Base-by-base conservation (phyloP, 176 grass and related monocot genomes). In the Dendrocalamus sinicus region DNA sequence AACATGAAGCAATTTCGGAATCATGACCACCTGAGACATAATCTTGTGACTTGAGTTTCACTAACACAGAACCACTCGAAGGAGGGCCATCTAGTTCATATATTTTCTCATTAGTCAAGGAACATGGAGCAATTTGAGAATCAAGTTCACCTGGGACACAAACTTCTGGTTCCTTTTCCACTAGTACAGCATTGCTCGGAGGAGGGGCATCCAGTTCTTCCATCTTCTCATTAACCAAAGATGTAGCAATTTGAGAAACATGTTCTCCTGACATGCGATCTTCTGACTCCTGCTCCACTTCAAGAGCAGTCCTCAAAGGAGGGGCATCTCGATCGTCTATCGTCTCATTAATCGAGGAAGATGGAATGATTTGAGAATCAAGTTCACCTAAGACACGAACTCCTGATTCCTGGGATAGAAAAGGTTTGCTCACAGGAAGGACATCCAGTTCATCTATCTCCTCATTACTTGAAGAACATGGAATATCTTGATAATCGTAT, bases 201-300 rank as follows among this genome's bases (percentile, higher is more conserved):
- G 67, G 48, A 74, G 43, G 61, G 32, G 16, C 51, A 74, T 79
- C 79, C 69, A 61, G n/a, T 75, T 87, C 68, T 30, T 74, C 28
- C 20, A 64, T 90, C 19, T 83, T 79, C 68, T 83, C 89, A 83
- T 48, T 24, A 75, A 83, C 67, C 24, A 10, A 79, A 83, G n/a
- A 83, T 68, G 13, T 39, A 78, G 6, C 43, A 19, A 52, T 79
- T 72, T 72, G 78, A 65, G 78, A 90, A 58, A 72, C 47, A 78
- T 22, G 73, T 77, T 86, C 55, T 48, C 26, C 28, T 30, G 70
- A 75, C 28, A 55, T 35, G 26, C 15, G 44, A 61, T 45, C 72
- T 85, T 85, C 82, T 51, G 60, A 75, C 15, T 80, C 76, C 26
- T 70, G 51, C 66, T 89, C 37, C 12, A 50, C 60, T 80, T 12